These are phyloP conservation scores for Graphiopsis chlorocephala DNA, from an alignment of 2,329 filamentous ascomycete species.

Conservation along the genomic window DNA sequence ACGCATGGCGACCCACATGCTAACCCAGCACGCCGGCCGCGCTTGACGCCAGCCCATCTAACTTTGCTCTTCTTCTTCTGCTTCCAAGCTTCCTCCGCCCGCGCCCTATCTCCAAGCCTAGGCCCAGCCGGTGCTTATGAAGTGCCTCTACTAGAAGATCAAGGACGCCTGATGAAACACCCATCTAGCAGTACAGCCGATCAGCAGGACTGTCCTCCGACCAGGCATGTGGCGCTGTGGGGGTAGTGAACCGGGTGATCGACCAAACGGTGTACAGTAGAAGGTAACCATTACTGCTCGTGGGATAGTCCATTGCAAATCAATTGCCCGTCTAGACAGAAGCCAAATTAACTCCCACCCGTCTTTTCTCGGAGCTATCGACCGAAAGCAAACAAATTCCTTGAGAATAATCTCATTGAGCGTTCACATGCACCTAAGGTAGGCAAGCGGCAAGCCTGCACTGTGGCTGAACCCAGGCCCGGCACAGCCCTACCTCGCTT, in stretches of 20 bases:
- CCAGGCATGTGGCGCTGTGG: neutral
- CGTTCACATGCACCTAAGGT: no score
- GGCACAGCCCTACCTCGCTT: conserved; percentile 1
- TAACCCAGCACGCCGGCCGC: neutral
- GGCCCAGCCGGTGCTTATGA: neutral
- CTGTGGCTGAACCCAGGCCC: neutral
- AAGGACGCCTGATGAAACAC: neutral
- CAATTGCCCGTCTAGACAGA: neutral
- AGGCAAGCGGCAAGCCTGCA: neutral
- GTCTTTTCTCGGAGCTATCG: neutral
- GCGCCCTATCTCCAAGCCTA: conserved; percentile 2
- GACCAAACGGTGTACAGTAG: neutral
- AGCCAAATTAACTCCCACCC: neutral
- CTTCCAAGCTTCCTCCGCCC: conserved; percentile 2
- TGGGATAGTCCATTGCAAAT: neutral
- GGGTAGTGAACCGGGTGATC: neutral
- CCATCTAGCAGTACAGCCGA: neutral
- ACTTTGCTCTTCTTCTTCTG: conserved; percentile 1
- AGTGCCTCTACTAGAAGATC: neutral
- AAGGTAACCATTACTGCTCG: neutral
- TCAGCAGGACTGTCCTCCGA: neutral
- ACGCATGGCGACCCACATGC: neutral
- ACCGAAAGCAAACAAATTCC: neutral
- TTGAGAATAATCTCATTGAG: no score
- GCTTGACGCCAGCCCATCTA: neutral